These are phyloP conservation scores for Talaromyces trachyspermus DNA, from an alignment of 495 filamentous ascomycete species.

Conservation along the genomic window DNA sequence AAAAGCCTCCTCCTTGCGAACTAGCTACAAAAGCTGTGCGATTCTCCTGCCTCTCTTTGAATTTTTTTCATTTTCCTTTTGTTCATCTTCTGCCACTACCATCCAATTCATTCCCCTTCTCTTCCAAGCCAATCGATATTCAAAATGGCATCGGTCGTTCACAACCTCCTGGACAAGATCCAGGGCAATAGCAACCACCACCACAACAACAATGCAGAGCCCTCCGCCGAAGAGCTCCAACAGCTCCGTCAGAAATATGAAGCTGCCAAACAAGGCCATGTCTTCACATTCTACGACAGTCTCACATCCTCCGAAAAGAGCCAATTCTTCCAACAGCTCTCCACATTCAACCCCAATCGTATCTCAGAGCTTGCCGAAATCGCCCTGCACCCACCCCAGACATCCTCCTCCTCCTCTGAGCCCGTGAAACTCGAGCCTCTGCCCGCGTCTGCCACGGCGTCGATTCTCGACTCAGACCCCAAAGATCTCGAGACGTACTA, in stretches of 20 bases:
- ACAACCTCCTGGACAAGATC: conserved; percentile 52
- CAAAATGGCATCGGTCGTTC: conserved; percentile 25
- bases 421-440: conserved; percentile 72
- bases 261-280: conserved; percentile 75
- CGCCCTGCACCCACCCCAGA: conserved; percentile 69
- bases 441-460: conserved; percentile 80
- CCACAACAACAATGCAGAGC: too few species aligned
- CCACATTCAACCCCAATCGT: conserved; percentile 67
- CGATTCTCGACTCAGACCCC: conserved; percentile 80
- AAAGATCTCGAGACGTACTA: conserved; percentile 82
- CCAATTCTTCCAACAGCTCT: conserved; percentile 72
- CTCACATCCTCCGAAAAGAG: conserved; percentile 67
- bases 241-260: conserved; percentile 71
- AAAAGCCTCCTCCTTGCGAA: too few species aligned
- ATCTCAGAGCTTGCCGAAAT: conserved; percentile 78
- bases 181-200: conserved; percentile 39
- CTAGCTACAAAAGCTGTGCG: too few species aligned
- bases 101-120: neutral
- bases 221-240: conserved; percentile 63
- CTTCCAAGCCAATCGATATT: conserved; percentile 15
- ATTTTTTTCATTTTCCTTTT: conserved; percentile 1
- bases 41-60: neutral
- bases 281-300: conserved; percentile 84
- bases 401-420: conserved; percentile 24
- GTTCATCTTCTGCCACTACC: conserved; percentile 3